Conservation (phyloP, 176 grass and related monocot genomes). For the Oryza meyeriana region DNA sequence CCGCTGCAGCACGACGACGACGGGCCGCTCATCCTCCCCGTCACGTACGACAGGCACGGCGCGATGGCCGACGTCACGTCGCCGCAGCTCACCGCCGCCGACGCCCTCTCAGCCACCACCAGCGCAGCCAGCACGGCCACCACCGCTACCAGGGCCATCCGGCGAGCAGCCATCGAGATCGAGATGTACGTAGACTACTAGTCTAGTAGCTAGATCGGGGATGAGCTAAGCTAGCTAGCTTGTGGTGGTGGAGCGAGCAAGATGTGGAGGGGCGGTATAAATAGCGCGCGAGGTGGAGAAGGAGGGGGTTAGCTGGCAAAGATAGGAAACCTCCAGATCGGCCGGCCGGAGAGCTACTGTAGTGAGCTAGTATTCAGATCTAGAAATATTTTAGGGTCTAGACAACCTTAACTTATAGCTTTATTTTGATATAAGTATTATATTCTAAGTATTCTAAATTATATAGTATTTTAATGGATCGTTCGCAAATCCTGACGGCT, state of each 20-base stretch:
- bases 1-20: slow-evolving; percentile 41
- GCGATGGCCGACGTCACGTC: slow-evolving; percentile 41
- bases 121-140: slow-evolving; percentile 12
- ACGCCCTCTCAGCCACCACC: not conserved
- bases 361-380: too few species aligned
- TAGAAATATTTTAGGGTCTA: too few species aligned
- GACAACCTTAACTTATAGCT: too few species aligned
- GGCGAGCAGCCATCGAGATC: not conserved
- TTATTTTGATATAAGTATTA: too few species aligned
- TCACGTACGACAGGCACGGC: slow-evolving; percentile 49
- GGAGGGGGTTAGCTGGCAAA: not conserved
- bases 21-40: not conserved
- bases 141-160: slow-evolving; percentile 1
- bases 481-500: too few species aligned
- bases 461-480: too few species aligned
- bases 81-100: slow-evolving; percentile 28
- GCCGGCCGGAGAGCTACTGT: not conserved
- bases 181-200: not conserved
- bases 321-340: not conserved
- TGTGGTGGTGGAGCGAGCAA: not conserved
- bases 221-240: not conserved
- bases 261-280: not conserved
- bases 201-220: too few species aligned
- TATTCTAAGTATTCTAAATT: too few species aligned
- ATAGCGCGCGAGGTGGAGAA: not conserved